phyloP scores from a whole-genome alignment of 306 rosid species.

The Hippophae gyantsensis region DNA sequence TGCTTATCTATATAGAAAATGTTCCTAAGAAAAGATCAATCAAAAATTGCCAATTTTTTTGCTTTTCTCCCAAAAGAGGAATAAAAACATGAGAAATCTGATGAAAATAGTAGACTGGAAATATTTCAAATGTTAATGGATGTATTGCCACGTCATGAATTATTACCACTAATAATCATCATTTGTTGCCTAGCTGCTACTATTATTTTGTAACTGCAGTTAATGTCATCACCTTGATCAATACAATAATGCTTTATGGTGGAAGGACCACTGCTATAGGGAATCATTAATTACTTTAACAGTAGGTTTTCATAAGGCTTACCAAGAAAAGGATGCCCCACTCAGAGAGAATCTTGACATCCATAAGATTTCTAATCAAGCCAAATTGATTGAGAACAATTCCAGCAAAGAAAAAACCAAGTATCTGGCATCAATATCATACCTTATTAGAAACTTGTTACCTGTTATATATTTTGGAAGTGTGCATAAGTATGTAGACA shows the following conservation, averaged over 20 bases:
- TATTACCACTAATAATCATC: too few species aligned
- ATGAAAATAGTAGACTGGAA: not conserved
- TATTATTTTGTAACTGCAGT: too few species aligned
- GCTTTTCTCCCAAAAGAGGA: not conserved
- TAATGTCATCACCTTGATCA: too few species aligned
- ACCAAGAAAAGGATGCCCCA: conserved; percentile 99
- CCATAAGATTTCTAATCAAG: conserved; percentile 81
- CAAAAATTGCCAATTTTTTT: not conserved
- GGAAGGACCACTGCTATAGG: not conserved
- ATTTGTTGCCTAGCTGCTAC: too few species aligned
- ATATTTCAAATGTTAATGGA: not conserved
- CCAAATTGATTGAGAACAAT: conserved; percentile 92
- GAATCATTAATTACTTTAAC: conserved; percentile 7
- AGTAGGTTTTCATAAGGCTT: conserved; percentile 32
- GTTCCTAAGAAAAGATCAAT: too few species aligned
- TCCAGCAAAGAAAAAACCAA: conserved; percentile 96
- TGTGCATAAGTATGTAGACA: not conserved
- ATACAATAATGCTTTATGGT: not conserved
- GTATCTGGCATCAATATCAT: conserved; percentile 62
- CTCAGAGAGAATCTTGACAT: conserved; percentile 88
- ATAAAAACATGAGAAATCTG: not conserved
- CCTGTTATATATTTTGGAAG: not conserved
- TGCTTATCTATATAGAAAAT: too few species aligned
- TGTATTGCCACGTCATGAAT: not conserved
- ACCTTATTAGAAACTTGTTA: not conserved